Base-by-base conservation (phyloP, 768 basidiomycete genomes). In the Agrocybe chaxingu region DNA sequence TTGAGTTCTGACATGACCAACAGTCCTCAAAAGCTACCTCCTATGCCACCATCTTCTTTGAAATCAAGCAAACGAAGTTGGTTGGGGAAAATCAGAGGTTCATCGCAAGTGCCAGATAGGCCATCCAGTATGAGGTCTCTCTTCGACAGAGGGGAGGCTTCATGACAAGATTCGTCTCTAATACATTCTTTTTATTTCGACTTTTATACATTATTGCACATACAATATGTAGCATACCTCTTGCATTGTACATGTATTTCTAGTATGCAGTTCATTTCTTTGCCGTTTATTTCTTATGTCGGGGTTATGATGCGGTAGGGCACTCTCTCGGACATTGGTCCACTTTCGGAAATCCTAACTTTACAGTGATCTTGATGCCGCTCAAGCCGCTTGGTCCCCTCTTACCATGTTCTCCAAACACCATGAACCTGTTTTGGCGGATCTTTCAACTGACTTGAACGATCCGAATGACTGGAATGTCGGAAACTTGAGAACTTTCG, bases 31-130 rank as follows among this genome's bases (percentile, higher is more conserved):
- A 41, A 60, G 13, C 45, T 61, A 56, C 66, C 52, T 47, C 57
- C 47, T 57, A 52, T 53, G 57, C 51, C 58, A 8, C 57, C 61
- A 39, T 66, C 66, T 39, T 68, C 72, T 19, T 62, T 67, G 31
- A 80, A 81, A 40, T 67, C 72, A 12, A 52, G 36, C 33, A 84
- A 85, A 63, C 75, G 80, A 59, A 81, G 82, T 50, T 89, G 87
- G 87, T 62, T 89, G 13, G 84, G 82, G 9, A 87, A 85, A 67
- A 84, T 87, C 55, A 76, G 82, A 62, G 78, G 79, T 41, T 65
- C 68, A 24, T 69, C 74, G 32, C 57, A 60, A 42, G 47, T 47
- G 1, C 46, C 47, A 18, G 59, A 62, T 10, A 57, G 50, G 48
- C 44, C 58, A 7, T 55, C 58, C 3, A 46, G 45, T 34, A 49